Percentiles rank a stretch among this genome's conserved stretches.
These are phyloP conservation scores for Polyporus tsugae DNA, from an alignment of 1,284 basidiomycete genomes.

Conservation along the genomic window DNA sequence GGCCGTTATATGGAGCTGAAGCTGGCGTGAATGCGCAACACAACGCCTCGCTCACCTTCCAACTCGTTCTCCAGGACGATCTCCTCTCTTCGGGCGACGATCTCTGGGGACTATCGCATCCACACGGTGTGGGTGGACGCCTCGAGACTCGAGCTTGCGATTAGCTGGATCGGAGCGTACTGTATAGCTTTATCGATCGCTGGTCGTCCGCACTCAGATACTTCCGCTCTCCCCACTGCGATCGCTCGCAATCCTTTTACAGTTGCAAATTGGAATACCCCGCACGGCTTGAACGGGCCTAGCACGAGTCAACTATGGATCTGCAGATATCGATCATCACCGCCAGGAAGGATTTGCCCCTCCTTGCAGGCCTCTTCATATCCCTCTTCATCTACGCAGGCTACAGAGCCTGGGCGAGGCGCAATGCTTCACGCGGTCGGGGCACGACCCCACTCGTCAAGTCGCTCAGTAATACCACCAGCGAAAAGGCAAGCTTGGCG, in stretches of 20 bases:
- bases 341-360: conserved; percentile 7
- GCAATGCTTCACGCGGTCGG: background rate
- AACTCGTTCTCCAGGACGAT: background rate
- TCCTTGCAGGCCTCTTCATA: conserved; percentile 9
- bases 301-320: background rate
- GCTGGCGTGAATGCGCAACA: background rate
- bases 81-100: background rate
- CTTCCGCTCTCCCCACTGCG: background rate
- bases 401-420: conserved; percentile 10
- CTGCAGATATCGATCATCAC: conserved; percentile 9
- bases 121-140: background rate
- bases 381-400: conserved; percentile 7
- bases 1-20: background rate
- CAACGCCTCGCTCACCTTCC: background rate
- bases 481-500: conserved; percentile 7
- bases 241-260: background rate
- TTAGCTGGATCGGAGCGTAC: background rate
- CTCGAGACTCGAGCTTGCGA: background rate
- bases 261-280: background rate
- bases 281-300: background rate
- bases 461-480: background rate
- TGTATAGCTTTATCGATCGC: background rate
- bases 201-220: background rate
- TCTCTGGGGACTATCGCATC: background rate
- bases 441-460: background rate